These are phyloP conservation scores for Petunia hybrid DNA, from an alignment of 305 asterid genomes.

Conservation along the genomic window DNA sequence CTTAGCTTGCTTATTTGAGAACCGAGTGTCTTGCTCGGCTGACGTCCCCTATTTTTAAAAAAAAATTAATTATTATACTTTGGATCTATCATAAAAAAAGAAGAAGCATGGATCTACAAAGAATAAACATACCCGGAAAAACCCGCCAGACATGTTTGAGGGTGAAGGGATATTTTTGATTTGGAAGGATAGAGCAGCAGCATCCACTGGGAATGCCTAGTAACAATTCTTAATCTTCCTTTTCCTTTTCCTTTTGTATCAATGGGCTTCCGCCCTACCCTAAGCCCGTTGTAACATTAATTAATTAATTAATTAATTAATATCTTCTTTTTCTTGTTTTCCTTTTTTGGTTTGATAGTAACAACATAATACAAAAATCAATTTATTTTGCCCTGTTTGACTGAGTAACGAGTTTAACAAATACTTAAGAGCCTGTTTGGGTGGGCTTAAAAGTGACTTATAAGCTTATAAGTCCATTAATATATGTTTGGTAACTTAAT, in stretches of 20 bases:
- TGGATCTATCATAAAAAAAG: too few relatives aligned
- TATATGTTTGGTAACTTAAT: too few relatives aligned
- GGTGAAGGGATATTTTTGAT: slow-evolving; percentile 44
- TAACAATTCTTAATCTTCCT: neutral
- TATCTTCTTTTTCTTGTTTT: too few relatives aligned
- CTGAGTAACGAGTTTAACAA: too few relatives aligned
- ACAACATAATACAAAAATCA: too few relatives aligned
- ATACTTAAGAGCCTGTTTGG: too few relatives aligned
- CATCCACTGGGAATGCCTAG: neutral
- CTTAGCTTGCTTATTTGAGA: slow-evolving; percentile 98
- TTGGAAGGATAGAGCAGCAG: neutral
- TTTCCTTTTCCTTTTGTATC: neutral
- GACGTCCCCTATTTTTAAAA: slow-evolving; percentile 78
- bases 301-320: too few relatives aligned
- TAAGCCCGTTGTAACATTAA: neutral
- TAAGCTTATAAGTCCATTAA: too few relatives aligned
- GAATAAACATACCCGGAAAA: slow-evolving; percentile 72
- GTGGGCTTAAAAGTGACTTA: too few relatives aligned
- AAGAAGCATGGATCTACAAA: slow-evolving; percentile 1
- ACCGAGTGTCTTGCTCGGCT: slow-evolving; percentile 96
- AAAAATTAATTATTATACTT: neutral
- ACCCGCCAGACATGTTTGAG: slow-evolving; percentile 96
- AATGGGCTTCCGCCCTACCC: neutral
- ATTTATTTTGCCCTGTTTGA: too few relatives aligned
- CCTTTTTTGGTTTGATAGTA: too few relatives aligned